These are phyloP conservation scores for Aureobasidium uvarum DNA, from an alignment of 2,329 filamentous ascomycete species.

Conservation along the genomic window DNA sequence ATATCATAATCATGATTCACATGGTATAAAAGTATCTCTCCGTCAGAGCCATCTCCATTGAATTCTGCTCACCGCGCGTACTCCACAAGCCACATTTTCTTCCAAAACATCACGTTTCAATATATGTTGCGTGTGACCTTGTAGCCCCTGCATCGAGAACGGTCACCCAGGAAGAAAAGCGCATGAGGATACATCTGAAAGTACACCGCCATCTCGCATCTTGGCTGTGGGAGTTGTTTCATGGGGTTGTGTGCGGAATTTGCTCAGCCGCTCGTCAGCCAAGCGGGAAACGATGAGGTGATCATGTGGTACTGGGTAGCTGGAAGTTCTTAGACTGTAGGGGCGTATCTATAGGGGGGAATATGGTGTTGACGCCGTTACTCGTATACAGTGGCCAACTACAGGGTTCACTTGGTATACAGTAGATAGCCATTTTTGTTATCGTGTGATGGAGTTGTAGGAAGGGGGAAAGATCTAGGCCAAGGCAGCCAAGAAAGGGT, in stretches of 20 bases:
- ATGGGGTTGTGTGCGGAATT: neutral
- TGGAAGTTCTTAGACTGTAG: too few species aligned
- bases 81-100: neutral
- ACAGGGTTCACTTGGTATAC: neutral
- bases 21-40: too few species aligned
- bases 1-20: too few species aligned
- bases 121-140: slow-evolving; percentile 6
- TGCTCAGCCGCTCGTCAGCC: slow-evolving; percentile 14
- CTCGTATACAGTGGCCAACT: neutral
- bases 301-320: slow-evolving; percentile 2
- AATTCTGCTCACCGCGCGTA: neutral
- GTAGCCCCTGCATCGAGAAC: slow-evolving; percentile 8
- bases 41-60: neutral
- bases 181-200: neutral
- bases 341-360: neutral
- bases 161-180: neutral
- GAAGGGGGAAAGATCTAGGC: neutral
- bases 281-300: neutral
- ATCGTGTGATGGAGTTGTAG: neutral
- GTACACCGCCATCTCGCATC: slow-evolving; percentile 4
- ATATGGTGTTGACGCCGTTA: neutral
- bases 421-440: too few species aligned
- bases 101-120: neutral
- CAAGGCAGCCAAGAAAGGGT: neutral
- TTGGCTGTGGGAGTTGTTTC: neutral